Percentiles rank a stretch among this genome's conserved stretches.
Conservation (phyloP, 768 basidiomycete genomes). For the Amanita rubescens region DNA sequence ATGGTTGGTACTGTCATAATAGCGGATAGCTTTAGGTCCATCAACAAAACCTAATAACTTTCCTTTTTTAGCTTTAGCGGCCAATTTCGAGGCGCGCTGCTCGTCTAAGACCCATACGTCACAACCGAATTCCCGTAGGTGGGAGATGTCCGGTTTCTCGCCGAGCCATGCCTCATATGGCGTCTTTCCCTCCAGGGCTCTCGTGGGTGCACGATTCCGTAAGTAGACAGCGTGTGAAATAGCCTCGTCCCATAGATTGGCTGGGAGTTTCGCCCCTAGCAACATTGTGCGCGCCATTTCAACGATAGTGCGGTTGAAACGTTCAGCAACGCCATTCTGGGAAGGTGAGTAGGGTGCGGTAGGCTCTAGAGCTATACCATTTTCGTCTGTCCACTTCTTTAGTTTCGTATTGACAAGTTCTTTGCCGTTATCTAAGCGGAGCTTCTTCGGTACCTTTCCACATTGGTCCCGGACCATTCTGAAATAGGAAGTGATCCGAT, state of each 20-base stretch:
- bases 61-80: slow-evolving; percentile 11
- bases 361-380: slow-evolving; percentile 23
- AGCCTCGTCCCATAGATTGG: slow-evolving; percentile 25
- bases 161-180: slow-evolving; percentile 16
- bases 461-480: background rate
- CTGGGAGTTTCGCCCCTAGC: slow-evolving; percentile 17
- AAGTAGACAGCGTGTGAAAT: slow-evolving; percentile 17
- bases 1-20: background rate
- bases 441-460: background rate
- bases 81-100: slow-evolving; percentile 5
- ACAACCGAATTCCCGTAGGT: slow-evolving; percentile 18
- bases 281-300: slow-evolving; percentile 27
- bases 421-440: slow-evolving; percentile 20
- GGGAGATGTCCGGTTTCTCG: slow-evolving; percentile 8
- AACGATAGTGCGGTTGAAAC: slow-evolving; percentile 25
- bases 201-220: slow-evolving; percentile 20
- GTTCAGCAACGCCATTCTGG: slow-evolving; percentile 34
- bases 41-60: background rate
- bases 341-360: slow-evolving; percentile 29
- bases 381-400: slow-evolving; percentile 12
- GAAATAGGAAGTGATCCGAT: background rate
- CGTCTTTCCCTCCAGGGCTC: slow-evolving; percentile 15
- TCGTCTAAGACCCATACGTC: slow-evolving; percentile 18
- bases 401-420: slow-evolving; percentile 22
- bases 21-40: background rate